Evolutionary conservation across 306 rosid species (phyloP), one percentile per base, ranked within the genome.

Genomic region (Quercus bicolor): DNA sequence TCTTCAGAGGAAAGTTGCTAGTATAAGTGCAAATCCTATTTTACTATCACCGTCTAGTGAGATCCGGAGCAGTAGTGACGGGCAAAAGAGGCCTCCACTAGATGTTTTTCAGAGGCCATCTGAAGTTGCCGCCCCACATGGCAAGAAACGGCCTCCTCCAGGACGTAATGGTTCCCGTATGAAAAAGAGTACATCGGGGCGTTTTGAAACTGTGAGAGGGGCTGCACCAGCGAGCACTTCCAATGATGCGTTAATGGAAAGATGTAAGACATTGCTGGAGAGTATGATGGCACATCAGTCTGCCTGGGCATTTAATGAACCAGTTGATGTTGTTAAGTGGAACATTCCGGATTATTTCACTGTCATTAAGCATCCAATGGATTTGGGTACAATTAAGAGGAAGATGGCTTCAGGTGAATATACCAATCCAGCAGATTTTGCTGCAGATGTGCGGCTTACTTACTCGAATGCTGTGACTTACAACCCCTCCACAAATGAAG

Each of bases 311-410:
- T 92, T 94, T 28, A 89, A 89, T 54, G 31, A 72, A 16, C 98
- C 97, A 0, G 98, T 94, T 34, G 97, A 94, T 68, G 86, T 83
- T 75, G 97, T 92, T 84, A 84, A 87, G 85, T 88, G 87, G 89
- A 91, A 92, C 61, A 94, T 94, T 80, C 98, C 97, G 0, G 98
- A 94, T 83, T 94, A 94, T 86, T 92, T 78, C 75, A 87, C 75
- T 8, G 93, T 94, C 74, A 92, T 94, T 79, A 92, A 92, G 82
- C 90, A 89, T 87, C 98, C 98, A 57, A 94, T 94, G 98, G 98
- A 94, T 85, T 74, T 94, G 86, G 97, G 98, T 43, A 91, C 98
- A 0, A 93, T 94, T 60, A 88, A 88, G 89, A 82, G 85, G 76
- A 92, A 84, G 85, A 21, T 92, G 20, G 51, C 85, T 57, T 84